Evolutionary conservation across 257 asterid genomes (phyloP).

Genomic region (Penstemon davidsonii): DNA sequence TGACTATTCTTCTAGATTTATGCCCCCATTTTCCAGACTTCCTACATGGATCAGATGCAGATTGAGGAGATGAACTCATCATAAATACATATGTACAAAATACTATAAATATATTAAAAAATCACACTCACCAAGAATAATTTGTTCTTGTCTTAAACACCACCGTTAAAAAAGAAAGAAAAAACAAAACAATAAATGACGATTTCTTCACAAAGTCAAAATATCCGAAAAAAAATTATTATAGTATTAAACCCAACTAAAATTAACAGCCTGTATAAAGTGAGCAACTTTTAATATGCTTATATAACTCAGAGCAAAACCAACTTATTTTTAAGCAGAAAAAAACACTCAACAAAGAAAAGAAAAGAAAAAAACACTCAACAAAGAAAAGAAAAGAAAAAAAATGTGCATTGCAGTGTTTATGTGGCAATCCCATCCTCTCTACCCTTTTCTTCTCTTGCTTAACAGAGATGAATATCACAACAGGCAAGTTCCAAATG

Average conservation of each 20-base stretch:
- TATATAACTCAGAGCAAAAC: slow-evolving; percentile 9
- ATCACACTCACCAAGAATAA: slow-evolving; percentile 12
- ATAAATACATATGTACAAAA: slow-evolving; percentile 1
- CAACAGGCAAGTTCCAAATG: slow-evolving; percentile 42
- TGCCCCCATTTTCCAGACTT: too few relatives aligned
- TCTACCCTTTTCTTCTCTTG: slow-evolving; percentile 63
- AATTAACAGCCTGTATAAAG: slow-evolving; percentile 8
- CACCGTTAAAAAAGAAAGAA: slow-evolving; percentile 28
- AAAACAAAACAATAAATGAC: slow-evolving; percentile 19
- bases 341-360: slow-evolving; percentile 7
- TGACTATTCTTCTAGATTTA: not conserved
- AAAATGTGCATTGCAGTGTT: slow-evolving; percentile 72
- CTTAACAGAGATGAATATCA: slow-evolving; percentile 82
- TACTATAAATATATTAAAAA: not conserved
- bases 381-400: not conserved
- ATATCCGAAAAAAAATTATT: not conserved
- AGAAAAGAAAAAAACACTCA: not conserved
- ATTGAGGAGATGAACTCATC: slow-evolving; percentile 2
- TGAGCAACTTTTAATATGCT: slow-evolving; percentile 11
- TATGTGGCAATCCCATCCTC: slow-evolving; percentile 64
- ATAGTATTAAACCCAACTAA: not conserved
- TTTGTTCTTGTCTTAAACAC: slow-evolving; percentile 23
- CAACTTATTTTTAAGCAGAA: slow-evolving; percentile 14
- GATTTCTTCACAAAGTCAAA: slow-evolving; percentile 1
- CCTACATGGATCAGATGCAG: not conserved